A percentile compares a stretch with the other conserved stretches of the same genome.
These are phyloP conservation scores for Cryomyces minteri DNA, from an alignment of 495 filamentous ascomycete species.

Conservation along the genomic window DNA sequence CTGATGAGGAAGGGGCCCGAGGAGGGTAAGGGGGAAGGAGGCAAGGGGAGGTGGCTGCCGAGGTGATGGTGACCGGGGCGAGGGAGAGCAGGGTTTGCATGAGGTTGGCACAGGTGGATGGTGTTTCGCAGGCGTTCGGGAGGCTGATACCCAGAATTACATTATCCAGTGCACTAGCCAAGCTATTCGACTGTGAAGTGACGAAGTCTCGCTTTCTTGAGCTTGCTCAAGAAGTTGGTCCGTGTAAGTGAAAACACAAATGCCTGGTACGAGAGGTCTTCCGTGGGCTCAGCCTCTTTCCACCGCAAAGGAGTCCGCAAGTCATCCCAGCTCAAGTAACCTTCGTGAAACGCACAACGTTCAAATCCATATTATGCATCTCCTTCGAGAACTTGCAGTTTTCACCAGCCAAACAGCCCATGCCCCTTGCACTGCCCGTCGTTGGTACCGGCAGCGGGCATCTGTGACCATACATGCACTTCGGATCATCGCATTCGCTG, in stretches of 20 bases:
- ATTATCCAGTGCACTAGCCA: no score
- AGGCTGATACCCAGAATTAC: no score
- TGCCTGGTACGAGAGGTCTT: no score
- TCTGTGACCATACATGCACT: constrained; percentile 70
- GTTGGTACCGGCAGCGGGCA: constrained; percentile 13
- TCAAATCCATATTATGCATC: constrained; percentile 16
- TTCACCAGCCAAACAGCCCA: constrained; percentile 16
- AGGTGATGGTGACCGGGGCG: not conserved
- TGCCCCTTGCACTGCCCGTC: constrained; percentile 8
- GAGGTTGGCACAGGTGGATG: no score
- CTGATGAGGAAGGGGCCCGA: constrained; percentile 43
- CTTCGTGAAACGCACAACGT: constrained; percentile 1
- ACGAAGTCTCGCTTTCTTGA: no score
- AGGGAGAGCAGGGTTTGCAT: no score
- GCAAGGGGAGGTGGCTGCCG: not conserved
- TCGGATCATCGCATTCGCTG: constrained; percentile 49
- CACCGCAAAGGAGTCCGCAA: no score
- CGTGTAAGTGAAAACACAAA: no score
- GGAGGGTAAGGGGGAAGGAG: not conserved
- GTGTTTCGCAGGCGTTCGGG: constrained; percentile 5
- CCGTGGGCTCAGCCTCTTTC: no score
- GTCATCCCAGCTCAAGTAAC: not conserved
- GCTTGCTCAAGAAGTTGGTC: no score
- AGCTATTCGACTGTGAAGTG: no score
- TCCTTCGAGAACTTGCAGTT: constrained; percentile 15